Percentiles rank a stretch among this genome's conserved stretches.
phyloP scores from a whole-genome alignment of 805 yeast species.

The Wickerhamomyces ciferrii region DNA sequence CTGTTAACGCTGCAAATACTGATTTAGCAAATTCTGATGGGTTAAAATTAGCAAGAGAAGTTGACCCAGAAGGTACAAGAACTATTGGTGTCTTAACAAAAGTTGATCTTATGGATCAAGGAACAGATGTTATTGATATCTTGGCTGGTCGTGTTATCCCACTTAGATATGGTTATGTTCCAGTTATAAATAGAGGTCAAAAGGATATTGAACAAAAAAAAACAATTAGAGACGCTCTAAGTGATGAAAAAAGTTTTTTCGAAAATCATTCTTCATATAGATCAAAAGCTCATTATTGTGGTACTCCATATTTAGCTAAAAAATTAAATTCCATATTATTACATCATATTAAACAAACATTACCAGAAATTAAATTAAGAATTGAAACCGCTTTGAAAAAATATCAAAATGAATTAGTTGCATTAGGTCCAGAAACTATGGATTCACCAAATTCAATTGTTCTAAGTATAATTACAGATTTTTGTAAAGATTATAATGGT shows the following conservation, averaged over 20 bases:
- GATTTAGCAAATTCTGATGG: constrained; percentile 98
- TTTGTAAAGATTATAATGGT: constrained; percentile 85
- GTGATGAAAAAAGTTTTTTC: constrained; percentile 74
- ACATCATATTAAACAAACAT: constrained; percentile 81
- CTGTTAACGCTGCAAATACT: constrained; percentile 94
- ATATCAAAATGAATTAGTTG: constrained; percentile 71
- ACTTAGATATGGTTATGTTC: constrained; percentile 90
- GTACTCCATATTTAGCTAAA: constrained; percentile 96
- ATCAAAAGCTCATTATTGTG: constrained; percentile 93
- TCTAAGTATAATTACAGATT: constrained; percentile 85
- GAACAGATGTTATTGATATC: constrained; percentile 95
- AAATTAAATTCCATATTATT: constrained; percentile 82
- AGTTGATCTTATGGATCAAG: constrained; percentile 95
- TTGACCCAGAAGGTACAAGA: constrained; percentile 93
- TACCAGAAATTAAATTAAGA: constrained; percentile 91
- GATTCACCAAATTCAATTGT: constrained; percentile 90
- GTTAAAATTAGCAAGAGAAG: constrained; percentile 92
- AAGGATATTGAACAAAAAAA: constrained; percentile 88
- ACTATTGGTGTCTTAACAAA: constrained; percentile 97
- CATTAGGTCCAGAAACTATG: constrained; percentile 84
- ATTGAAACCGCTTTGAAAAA: constrained; percentile 81
- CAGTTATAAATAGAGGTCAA: constrained; percentile 96
- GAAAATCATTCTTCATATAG: constrained; percentile 88
- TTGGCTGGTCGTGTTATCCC: constrained; percentile 95
- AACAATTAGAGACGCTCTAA: constrained; percentile 82